Evolutionary conservation across 2,329 filamentous ascomycete species (phyloP), one percentile per base, ranked within the genome.

Genomic region (Pleomassaria siparia): DNA sequence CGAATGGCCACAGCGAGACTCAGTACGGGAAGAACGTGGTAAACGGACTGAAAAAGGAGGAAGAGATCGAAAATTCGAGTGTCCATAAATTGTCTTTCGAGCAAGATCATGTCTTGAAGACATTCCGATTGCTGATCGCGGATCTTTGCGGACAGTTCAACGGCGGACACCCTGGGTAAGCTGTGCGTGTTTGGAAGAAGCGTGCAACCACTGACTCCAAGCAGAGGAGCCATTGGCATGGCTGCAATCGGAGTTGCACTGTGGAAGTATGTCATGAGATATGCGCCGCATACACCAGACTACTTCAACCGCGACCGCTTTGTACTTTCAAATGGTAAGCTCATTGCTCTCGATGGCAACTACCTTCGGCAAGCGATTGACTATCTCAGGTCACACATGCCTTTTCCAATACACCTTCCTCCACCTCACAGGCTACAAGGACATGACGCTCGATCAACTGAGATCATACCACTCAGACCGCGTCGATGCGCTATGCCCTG

Each of bases 131-230:
- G 41, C 69, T 88, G 24, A 84, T 88, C 49, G 83, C 85, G 36
- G 85, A 88, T 62, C 69, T 88, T 2, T 87, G 84, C 58, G 78
- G 88, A 63, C 84, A 88, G 54, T 88, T 86, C 67, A 81, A 81
- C 52, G 84, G 84, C 28, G 85, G 85, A 0, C 85, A 88, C 60
- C 85, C 84, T 15, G 85, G 84, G 80, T 84, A 72, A 56, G 75
- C 42, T 12, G 32, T 6, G 16, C 32, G 32, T 12, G 12, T 20
- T 11, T 3, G 10, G 13, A 11, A 13, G 12, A 1, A 30, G 10
- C 9, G 25, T 16, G 25, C 2, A 18, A 30, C 21, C 20, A 29
- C 52, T 58, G 37, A 58, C 13, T 20, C 2, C 29, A 2, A 11
- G 10, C 33, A 79, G 77, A 49, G 75, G 76, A 45, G 80, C 79